Percentiles rank a stretch among this genome's conserved stretches.
These are phyloP conservation scores for Oxyria digyna DNA, from an alignment of 148 eudicot species.

Conservation along the genomic window DNA sequence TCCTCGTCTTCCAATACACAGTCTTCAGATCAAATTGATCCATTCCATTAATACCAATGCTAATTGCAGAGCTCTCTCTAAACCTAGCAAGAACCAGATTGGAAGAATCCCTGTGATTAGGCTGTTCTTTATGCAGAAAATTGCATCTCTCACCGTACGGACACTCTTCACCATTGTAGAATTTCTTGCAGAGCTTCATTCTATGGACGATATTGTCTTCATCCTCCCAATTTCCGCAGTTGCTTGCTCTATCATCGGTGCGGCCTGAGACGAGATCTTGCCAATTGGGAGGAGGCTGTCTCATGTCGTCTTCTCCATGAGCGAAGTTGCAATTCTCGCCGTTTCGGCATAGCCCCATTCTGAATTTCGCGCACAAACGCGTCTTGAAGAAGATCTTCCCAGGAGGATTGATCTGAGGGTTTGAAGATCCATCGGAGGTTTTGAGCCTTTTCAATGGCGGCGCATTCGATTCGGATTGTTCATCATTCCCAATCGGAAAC, in stretches of 20 bases:
- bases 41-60: constrained; percentile 38
- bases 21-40: constrained; percentile 36
- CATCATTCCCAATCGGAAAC: constrained; percentile 13
- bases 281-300: constrained; percentile 93
- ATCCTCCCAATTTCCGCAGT: constrained; percentile 56
- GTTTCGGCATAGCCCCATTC: constrained; percentile 54
- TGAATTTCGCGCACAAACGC: constrained; percentile 57
- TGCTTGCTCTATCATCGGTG: constrained; percentile 37
- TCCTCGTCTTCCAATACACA: constrained; percentile 50
- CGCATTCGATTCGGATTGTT: constrained; percentile 20
- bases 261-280: constrained; percentile 48
- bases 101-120: constrained; percentile 23
- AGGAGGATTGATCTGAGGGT: constrained; percentile 34
- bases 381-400: constrained; percentile 75
- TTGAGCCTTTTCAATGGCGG: constrained; percentile 43
- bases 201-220: constrained; percentile 55
- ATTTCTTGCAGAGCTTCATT: constrained; percentile 82
- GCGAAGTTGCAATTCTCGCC: constrained; percentile 84
- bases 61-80: constrained; percentile 46
- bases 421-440: constrained; percentile 21
- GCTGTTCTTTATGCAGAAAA: constrained; percentile 61
- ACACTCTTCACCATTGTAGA: constrained; percentile 85
- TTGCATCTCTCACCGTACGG: constrained; percentile 88
- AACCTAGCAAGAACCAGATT: constrained; percentile 8
- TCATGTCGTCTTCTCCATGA: constrained; percentile 67